These are phyloP conservation scores for Cryptosporidium muris DNA, from an alignment of 169 alveolate species.

Conservation along the genomic window DNA sequence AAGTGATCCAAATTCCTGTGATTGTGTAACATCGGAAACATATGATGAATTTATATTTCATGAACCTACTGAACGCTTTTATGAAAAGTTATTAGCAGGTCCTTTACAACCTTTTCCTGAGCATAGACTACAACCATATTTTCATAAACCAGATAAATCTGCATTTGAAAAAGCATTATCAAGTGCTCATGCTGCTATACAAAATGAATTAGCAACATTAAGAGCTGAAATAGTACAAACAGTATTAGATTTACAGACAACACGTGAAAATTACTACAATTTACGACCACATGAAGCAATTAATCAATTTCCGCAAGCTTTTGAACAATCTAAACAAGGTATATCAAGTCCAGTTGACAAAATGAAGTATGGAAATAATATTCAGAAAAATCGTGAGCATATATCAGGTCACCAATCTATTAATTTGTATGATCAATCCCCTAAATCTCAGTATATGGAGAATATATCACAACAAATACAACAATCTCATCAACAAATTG, in stretches of 20 bases:
- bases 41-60: constrained; percentile 72
- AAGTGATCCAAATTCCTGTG: constrained; percentile 20
- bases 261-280: constrained; percentile 49
- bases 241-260: constrained; percentile 38
- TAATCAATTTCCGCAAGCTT: constrained; percentile 31
- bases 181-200: constrained; percentile 63
- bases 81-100: constrained; percentile 74
- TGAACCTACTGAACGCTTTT: constrained; percentile 76
- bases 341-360: too few relatives aligned
- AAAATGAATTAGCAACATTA: constrained; percentile 56
- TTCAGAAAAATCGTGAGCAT: too few relatives aligned
- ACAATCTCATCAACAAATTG: too few relatives aligned
- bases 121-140: constrained; percentile 71
- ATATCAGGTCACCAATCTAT: background rate
- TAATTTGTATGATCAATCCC: background rate
- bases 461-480: too few relatives aligned
- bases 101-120: constrained; percentile 73
- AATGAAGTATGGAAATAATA: too few relatives aligned
- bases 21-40: constrained; percentile 72
- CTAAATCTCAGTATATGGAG: background rate
- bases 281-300: constrained; percentile 56
- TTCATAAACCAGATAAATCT: constrained; percentile 43
- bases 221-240: constrained; percentile 67
- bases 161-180: constrained; percentile 51
- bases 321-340: background rate